Conservation (phyloP, 495 filamentous ascomycete species). For the Aspergillus ostianus region DNA sequence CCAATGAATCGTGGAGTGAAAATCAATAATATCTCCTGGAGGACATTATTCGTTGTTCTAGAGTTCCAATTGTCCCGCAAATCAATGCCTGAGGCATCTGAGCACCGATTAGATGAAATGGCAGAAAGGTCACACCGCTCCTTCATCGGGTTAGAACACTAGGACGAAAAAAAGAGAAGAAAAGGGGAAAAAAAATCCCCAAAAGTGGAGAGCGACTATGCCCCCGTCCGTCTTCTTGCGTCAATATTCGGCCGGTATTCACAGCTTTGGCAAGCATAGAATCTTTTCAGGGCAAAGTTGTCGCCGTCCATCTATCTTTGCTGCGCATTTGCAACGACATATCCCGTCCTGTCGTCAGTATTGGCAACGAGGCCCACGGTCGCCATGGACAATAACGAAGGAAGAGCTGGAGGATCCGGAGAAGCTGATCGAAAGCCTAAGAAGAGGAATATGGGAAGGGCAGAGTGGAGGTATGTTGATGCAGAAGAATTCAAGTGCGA, state of each 20-base stretch:
- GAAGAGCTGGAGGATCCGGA: slow-evolving; percentile 35
- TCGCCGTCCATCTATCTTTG: neutral
- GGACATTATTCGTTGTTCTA: too few species aligned
- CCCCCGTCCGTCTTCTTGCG: slow-evolving; percentile 14
- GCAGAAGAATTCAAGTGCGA: slow-evolving; percentile 5
- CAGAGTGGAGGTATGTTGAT: slow-evolving; percentile 59
- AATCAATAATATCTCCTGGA: too few species aligned
- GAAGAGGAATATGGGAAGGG: slow-evolving; percentile 65
- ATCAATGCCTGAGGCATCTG: neutral
- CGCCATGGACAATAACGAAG: slow-evolving; percentile 42
- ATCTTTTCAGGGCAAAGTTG: slow-evolving; percentile 6
- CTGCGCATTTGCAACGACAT: slow-evolving; percentile 4
- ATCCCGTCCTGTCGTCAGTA: neutral
- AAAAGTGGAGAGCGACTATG: neutral
- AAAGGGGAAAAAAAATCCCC: neutral
- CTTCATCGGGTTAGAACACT: neutral
- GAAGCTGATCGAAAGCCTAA: slow-evolving; percentile 48
- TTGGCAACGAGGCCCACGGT: neutral
- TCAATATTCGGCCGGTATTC: slow-evolving; percentile 11
- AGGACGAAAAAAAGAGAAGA: neutral
- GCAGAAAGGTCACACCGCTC: neutral
- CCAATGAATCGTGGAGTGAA: too few species aligned
- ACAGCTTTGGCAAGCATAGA: slow-evolving; percentile 5
- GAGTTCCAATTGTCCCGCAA: too few species aligned
- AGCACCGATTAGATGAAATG: neutral